phyloP scores from a whole-genome alignment of 2,329 filamentous ascomycete genomes.

The Fusarium foetens region DNA sequence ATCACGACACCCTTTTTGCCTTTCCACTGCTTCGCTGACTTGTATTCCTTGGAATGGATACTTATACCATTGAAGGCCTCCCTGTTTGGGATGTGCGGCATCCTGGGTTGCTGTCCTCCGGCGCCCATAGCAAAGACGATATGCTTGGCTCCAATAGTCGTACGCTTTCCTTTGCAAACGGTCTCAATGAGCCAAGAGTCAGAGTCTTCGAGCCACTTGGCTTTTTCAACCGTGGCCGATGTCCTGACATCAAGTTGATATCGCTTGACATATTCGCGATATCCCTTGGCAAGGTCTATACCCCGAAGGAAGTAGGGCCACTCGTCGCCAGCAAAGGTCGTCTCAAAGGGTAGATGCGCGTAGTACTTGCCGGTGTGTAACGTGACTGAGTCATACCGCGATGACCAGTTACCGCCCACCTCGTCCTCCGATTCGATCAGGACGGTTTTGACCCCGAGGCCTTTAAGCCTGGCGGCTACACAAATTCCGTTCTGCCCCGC shows the following conservation, averaged over 20 bases:
- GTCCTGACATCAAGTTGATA: neutral
- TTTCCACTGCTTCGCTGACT: neutral
- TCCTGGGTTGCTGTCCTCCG: neutral
- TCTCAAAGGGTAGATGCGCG: neutral
- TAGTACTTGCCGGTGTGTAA: neutral
- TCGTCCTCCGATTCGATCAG: neutral
- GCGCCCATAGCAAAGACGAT: too few relatives aligned
- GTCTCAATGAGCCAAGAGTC: too few relatives aligned
- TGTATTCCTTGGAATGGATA: neutral
- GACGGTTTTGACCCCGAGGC: neutral
- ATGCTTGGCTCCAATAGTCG: too few relatives aligned
- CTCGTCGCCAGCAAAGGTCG: neutral
- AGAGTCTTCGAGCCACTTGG: too few relatives aligned
- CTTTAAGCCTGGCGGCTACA: neutral
- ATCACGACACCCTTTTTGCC: neutral
- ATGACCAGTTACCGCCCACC: neutral
- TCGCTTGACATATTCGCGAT: neutral
- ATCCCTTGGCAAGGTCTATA: neutral
- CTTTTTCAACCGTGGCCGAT: neutral
- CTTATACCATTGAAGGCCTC: neutral
- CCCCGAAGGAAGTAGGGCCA: neutral
- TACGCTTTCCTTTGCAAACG: too few relatives aligned
- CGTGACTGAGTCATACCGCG: neutral
- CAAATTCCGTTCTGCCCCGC: neutral
- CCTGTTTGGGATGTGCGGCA: too few relatives aligned